phyloP scores from a whole-genome alignment of 345 rosid genomes.

The Brassica incana region DNA sequence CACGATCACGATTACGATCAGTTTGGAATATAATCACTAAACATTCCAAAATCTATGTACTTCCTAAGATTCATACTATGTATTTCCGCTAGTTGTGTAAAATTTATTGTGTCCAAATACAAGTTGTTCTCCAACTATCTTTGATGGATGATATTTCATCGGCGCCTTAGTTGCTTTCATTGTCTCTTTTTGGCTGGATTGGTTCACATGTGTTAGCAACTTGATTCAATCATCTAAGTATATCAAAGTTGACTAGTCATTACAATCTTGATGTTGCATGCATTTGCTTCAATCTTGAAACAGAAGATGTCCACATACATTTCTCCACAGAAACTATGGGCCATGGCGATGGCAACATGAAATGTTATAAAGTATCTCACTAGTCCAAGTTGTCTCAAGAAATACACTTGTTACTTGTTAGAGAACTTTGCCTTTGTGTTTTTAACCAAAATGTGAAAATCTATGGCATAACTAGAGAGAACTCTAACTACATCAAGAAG shows the following conservation, averaged over 20 bases:
- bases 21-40: slow-evolving; percentile 25
- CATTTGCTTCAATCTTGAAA: slow-evolving; percentile 8
- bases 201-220: slow-evolving; percentile 7
- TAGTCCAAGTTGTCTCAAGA: neutral
- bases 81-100: neutral
- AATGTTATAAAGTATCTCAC: neutral
- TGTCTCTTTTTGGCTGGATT: slow-evolving; percentile 10
- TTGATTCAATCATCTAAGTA: slow-evolving; percentile 5
- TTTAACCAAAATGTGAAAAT: neutral
- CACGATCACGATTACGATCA: neutral
- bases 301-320: neutral
- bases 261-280: slow-evolving; percentile 1
- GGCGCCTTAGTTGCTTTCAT: neutral
- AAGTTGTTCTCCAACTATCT: neutral
- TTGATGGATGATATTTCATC: neutral
- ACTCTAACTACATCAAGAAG: neutral
- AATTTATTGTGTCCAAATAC: neutral
- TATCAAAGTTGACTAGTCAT: slow-evolving; percentile 17
- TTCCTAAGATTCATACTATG: neutral
- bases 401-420: neutral
- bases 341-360: neutral
- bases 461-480: neutral
- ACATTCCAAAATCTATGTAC: neutral
- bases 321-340: neutral
- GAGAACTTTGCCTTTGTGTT: neutral